phyloP scores from a whole-genome alignment of 495 filamentous ascomycete species.

The Aspergillus carlsbadensis region DNA sequence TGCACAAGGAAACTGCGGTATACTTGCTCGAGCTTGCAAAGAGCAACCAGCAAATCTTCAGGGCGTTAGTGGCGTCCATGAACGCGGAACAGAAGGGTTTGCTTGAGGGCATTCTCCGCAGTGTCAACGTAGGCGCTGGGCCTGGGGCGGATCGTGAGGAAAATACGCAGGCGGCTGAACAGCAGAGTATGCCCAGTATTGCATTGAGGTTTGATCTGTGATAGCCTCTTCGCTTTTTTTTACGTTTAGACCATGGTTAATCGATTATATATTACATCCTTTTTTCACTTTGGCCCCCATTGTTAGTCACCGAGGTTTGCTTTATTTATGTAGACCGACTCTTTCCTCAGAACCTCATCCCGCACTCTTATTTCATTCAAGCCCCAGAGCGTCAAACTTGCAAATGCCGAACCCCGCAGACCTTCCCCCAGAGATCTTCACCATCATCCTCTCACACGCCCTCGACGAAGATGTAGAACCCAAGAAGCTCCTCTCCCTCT shows the following conservation, averaged over 20 bases:
- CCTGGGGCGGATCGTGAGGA: constrained; percentile 32
- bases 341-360: too few species aligned
- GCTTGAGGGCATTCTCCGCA: constrained; percentile 79
- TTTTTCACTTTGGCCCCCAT: background rate
- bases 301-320: too few species aligned
- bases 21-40: constrained; percentile 80
- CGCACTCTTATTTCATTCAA: too few species aligned
- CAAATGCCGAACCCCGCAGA: constrained; percentile 1
- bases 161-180: constrained; percentile 37
- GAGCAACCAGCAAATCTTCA: constrained; percentile 69
- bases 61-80: constrained; percentile 71
- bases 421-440: background rate
- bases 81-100: constrained; percentile 66
- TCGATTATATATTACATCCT: background rate
- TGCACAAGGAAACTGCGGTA: constrained; percentile 68
- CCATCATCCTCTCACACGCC: background rate
- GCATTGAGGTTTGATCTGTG: constrained; percentile 91
- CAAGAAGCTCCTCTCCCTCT: background rate
- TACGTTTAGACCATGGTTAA: constrained; percentile 1
- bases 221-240: background rate
- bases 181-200: constrained; percentile 75
- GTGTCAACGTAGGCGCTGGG: constrained; percentile 40
- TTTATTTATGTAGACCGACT: too few species aligned
- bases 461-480: background rate
- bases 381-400: background rate